A percentile compares a stretch with the other conserved stretches of the same genome.
Conservation (phyloP, 73 alveolate genomes). For the Blepharisma japonicum region DNA sequence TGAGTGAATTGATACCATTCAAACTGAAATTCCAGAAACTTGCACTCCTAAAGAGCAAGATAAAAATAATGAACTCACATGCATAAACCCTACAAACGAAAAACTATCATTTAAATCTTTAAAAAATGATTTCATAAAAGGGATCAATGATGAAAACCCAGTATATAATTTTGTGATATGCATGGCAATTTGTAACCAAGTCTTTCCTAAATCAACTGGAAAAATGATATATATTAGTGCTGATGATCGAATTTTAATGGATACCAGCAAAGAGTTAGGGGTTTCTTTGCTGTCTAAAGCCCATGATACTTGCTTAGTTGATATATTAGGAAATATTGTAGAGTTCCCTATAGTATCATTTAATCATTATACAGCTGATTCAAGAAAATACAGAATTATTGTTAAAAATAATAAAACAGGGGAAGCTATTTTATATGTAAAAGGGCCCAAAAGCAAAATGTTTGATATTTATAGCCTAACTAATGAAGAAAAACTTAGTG, state of each 20-base stretch:
- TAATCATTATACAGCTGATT: background rate
- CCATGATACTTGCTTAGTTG: background rate
- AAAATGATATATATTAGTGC: background rate
- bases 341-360: background rate
- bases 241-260: background rate
- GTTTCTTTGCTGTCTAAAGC: background rate
- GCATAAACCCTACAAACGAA: too few relatives aligned
- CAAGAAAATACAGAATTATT: constrained; percentile 6
- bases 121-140: too few relatives aligned
- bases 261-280: background rate
- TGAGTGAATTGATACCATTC: background rate
- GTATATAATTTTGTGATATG: background rate
- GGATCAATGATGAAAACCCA: background rate
- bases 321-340: background rate
- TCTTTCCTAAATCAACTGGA: background rate
- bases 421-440: constrained; percentile 9
- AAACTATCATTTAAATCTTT: too few relatives aligned
- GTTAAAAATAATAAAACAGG: background rate
- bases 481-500: background rate
- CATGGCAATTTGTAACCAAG: background rate
- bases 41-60: background rate
- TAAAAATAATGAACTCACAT: too few relatives aligned
- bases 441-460: constrained; percentile 1
- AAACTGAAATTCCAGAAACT: background rate
- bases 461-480: background rate